Percentiles rank a stretch among this genome's conserved stretches.
phyloP scores from a whole-genome alignment of 2,329 filamentous ascomycete species.

The Pyrenophora teres region DNA sequence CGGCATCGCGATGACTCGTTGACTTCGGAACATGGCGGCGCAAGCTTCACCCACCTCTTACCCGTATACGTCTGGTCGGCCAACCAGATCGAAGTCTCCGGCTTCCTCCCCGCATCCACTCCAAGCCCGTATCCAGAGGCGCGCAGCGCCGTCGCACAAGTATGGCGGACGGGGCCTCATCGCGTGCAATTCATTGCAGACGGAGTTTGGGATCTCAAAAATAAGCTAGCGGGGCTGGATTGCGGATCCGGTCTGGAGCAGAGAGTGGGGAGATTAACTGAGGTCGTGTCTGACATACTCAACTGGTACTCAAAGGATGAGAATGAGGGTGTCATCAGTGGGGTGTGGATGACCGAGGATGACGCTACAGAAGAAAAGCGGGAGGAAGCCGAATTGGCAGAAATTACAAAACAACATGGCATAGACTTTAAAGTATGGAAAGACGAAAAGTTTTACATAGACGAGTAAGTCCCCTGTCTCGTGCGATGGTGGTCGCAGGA shows the following conservation, averaged over 20 bases:
- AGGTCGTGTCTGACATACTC: constrained; percentile 65
- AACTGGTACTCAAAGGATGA: constrained; percentile 46
- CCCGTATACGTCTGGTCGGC: constrained; percentile 70
- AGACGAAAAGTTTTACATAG: constrained; percentile 79
- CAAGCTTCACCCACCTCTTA: constrained; percentile 61
- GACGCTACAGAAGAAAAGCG: constrained; percentile 70
- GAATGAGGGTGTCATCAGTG: constrained; percentile 57
- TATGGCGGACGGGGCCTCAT: constrained; percentile 76
- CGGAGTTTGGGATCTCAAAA: constrained; percentile 73
- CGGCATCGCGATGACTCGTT: constrained; percentile 47
- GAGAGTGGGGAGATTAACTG: constrained; percentile 64
- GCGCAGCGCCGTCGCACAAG: constrained; percentile 65
- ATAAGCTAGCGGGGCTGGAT: constrained; percentile 60
- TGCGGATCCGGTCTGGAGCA: constrained; percentile 63
- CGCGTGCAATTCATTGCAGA: constrained; percentile 74
- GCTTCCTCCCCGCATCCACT: constrained; percentile 62
- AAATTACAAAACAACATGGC: constrained; percentile 57
- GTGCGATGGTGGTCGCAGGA: background rate
- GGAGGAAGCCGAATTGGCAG: constrained; percentile 64
- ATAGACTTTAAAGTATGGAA: constrained; percentile 68
- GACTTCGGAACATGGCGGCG: constrained; percentile 26
- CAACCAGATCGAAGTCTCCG: constrained; percentile 74
- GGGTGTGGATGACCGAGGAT: constrained; percentile 75
- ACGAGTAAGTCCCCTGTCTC: constrained; percentile 65
- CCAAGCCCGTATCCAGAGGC: constrained; percentile 69